Percentiles rank a stretch among this genome's conserved stretches.
Evolutionary conservation across 257 asterid species (phyloP).

Genomic region (Perilla frutescens): DNA sequence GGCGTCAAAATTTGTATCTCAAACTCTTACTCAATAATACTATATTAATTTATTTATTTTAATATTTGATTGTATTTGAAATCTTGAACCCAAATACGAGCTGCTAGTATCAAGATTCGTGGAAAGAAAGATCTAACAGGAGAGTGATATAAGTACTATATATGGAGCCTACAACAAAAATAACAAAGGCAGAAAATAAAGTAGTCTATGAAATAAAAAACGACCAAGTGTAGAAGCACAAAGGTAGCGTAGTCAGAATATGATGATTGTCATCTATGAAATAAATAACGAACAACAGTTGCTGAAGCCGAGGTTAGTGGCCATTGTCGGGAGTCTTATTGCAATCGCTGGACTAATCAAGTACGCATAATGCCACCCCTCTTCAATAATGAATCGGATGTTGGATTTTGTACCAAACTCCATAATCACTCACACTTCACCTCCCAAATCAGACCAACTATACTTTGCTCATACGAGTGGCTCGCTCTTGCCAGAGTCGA

Average conservation of each 20-base stretch:
- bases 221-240: slow-evolving; percentile 21
- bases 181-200: not conserved
- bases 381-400: not conserved
- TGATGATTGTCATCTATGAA: slow-evolving; percentile 40
- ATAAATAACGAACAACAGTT: slow-evolving; percentile 10
- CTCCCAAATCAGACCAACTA: too few relatives aligned
- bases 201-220: not conserved
- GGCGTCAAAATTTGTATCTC: too few relatives aligned
- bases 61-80: too few relatives aligned
- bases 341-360: slow-evolving; percentile 13
- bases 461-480: too few relatives aligned
- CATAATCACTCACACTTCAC: too few relatives aligned
- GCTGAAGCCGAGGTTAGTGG: slow-evolving; percentile 32
- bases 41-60: too few relatives aligned
- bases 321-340: slow-evolving; percentile 36
- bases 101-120: too few relatives aligned
- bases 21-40: too few relatives aligned
- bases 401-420: not conserved
- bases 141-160: not conserved
- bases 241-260: slow-evolving; percentile 24
- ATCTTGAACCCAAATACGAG: too few relatives aligned
- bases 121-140: too few relatives aligned
- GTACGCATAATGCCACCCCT: slow-evolving; percentile 28
- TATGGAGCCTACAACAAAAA: slow-evolving; percentile 12
- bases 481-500: too few relatives aligned